phyloP scores from a whole-genome alignment of 768 basidiomycete genomes.

The Galerina marginata region DNA sequence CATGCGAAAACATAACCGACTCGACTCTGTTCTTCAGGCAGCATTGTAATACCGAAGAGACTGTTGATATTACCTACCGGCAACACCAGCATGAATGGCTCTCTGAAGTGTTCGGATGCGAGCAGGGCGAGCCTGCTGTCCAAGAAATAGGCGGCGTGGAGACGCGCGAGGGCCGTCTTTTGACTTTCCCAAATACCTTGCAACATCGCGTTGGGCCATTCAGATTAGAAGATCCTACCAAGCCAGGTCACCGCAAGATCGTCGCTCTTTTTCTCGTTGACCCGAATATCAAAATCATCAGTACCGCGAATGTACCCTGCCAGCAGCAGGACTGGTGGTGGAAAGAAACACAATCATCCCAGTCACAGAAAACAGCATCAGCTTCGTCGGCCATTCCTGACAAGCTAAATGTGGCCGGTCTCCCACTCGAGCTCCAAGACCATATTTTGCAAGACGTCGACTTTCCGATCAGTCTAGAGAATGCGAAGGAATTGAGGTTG shows the following conservation, averaged over 20 bases:
- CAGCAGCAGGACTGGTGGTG: slow-evolving; percentile 39
- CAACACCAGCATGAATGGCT: slow-evolving; percentile 39
- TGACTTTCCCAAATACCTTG: slow-evolving; percentile 48
- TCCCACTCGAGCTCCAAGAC: slow-evolving; percentile 16
- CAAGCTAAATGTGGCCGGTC: slow-evolving; percentile 3
- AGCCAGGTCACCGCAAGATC: slow-evolving; percentile 50
- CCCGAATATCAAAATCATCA: slow-evolving; percentile 34
- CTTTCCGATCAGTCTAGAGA: slow-evolving; percentile 30
- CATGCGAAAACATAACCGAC: slow-evolving; percentile 28
- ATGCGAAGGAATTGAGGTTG: slow-evolving; percentile 31
- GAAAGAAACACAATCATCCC: slow-evolving; percentile 15
- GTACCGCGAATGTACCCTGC: slow-evolving; percentile 35
- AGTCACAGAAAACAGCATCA: background rate
- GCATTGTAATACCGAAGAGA: background rate
- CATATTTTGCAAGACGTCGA: slow-evolving; percentile 17
- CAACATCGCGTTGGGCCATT: slow-evolving; percentile 47
- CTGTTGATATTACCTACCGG: slow-evolving; percentile 15
- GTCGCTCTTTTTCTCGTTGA: slow-evolving; percentile 49
- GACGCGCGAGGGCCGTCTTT: slow-evolving; percentile 39
- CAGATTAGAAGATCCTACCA: slow-evolving; percentile 38
- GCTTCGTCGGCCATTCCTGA: background rate
- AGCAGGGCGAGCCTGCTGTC: slow-evolving; percentile 26
- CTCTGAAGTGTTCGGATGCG: slow-evolving; percentile 29
- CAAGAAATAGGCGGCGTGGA: slow-evolving; percentile 39
- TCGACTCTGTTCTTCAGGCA: slow-evolving; percentile 31